Conservation (phyloP, 306 rosid genomes). For the Lagenaria siceraria region DNA sequence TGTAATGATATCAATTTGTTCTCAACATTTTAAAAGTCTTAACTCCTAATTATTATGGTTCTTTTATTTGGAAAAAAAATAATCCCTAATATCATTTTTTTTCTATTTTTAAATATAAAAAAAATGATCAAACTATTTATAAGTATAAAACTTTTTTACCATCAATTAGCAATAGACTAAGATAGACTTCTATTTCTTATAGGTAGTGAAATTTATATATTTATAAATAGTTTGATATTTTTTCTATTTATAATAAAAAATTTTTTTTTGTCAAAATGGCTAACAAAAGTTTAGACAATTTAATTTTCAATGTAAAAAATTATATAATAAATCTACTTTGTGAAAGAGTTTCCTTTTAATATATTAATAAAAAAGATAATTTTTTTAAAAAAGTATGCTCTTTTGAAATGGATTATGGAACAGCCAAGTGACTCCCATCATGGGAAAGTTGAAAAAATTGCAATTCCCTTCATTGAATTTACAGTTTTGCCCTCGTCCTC, state of each 20-base stretch:
- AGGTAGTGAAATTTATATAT: too few relatives aligned
- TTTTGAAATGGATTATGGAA: not conserved
- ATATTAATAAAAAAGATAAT: not conserved
- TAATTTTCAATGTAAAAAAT: not conserved
- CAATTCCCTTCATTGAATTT: not conserved
- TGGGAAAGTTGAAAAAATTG: not conserved
- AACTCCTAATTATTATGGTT: too few relatives aligned
- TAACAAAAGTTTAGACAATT: not conserved
- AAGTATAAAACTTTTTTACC: too few relatives aligned
- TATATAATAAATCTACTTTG: not conserved
- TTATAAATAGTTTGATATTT: too few relatives aligned
- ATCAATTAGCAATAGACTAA: too few relatives aligned
- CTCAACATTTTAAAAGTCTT: not conserved
- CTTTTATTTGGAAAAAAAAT: not conserved
- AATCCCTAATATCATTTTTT: not conserved
- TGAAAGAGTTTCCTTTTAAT: not conserved
- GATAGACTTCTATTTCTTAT: too few relatives aligned
- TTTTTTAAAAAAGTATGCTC: not conserved
- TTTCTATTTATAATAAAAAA: too few relatives aligned
- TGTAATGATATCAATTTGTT: not conserved
- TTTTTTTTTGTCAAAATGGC: not conserved
- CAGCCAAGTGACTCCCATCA: conserved; percentile 2
- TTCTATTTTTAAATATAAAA: too few relatives aligned
- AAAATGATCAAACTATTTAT: too few relatives aligned
- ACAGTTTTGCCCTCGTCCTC: not conserved